Conservation (phyloP, 192 early-diverging fungal species). For the Martensiomyces pterosporus region DNA sequence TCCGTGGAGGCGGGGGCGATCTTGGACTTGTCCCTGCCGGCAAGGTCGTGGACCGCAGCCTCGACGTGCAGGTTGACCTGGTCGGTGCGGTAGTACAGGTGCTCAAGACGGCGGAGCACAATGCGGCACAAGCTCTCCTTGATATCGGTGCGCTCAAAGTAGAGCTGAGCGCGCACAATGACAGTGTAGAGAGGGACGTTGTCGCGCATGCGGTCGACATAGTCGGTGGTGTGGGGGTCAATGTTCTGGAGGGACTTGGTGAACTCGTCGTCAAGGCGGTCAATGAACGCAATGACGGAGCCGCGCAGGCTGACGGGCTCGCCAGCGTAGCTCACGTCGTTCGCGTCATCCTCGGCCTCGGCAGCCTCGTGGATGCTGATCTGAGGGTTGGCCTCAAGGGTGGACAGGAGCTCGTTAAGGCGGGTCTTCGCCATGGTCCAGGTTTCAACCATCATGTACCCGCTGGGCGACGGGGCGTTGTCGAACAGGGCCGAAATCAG, state of each 20-base stretch:
- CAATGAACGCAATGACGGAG: constrained; percentile 80
- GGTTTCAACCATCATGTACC: constrained; percentile 69
- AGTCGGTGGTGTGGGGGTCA: constrained; percentile 96
- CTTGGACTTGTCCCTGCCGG: constrained; percentile 41
- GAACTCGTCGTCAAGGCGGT: constrained; percentile 97
- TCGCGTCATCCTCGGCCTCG: constrained; percentile 30
- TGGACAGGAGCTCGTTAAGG: constrained; percentile 71
- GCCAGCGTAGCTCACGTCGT: constrained; percentile 54
- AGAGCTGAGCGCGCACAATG: constrained; percentile 81
- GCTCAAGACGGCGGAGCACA: constrained; percentile 85
- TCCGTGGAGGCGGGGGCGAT: constrained; percentile 40
- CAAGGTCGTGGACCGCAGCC: constrained; percentile 53
- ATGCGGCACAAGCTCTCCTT: constrained; percentile 65
- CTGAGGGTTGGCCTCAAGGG: constrained; percentile 71
- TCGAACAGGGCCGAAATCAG: constrained; percentile 91
- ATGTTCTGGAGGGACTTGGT: constrained; percentile 90
- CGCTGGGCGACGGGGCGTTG: constrained; percentile 56
- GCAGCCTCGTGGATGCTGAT: constrained; percentile 67
- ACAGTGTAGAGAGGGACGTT: constrained; percentile 81
- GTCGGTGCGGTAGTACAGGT: constrained; percentile 98
- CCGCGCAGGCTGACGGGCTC: constrained; percentile 70
- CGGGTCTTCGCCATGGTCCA: constrained; percentile 76
- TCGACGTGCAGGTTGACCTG: constrained; percentile 68
- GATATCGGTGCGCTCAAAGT: constrained; percentile 69
- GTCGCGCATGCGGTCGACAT: constrained; percentile 90